Base-by-base conservation (phyloP, 768 basidiomycete species). In the Tricholoma bakamatsutake region DNA sequence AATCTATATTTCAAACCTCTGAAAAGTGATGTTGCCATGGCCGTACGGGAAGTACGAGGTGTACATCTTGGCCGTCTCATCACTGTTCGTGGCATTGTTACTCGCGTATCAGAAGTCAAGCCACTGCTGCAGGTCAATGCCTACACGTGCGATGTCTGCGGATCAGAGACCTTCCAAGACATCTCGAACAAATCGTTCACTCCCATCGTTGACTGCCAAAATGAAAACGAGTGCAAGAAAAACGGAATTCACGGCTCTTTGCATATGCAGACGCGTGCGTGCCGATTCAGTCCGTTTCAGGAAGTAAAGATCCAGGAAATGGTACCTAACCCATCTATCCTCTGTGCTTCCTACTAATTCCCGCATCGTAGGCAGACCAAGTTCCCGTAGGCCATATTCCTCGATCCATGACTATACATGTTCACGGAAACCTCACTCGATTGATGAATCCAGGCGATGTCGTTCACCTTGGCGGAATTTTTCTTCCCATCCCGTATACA, bases 301-400 rank as follows among this genome's bases (percentile, higher is more conserved):
- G 97, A 99, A 71, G 83, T 97, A 58, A 96, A 96, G 71, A 95
- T 99, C 54, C 97, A 99, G 69, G 97, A 99, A 71, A 96, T 99
- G 95, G 94, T 90, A 56, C 59, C 77, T 63, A 1, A 9, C 2
- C 27, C 40, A 18, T 24, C 35, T n/a, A 15, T 54, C 4, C 15
- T 8, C 53, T 54, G 43, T 54, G 3, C 48, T 45, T 51, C 18
- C 43, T 35, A 46, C 46, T 58, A n/a, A 58, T 18, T 34, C 11
- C 49, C 49, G n/a, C 6, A 31, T 39, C 55, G 0, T 62, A 93
- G 93, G 90, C 96, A 24, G 96, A 98, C 66, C 97, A 99, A 85
- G 97, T 99, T 1, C 97, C 97, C 21, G 96, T 99, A 47, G 97
- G 97, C 4, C 97, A 99, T 69, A 99, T 99, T 56, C 97, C 97